phyloP scores from a whole-genome alignment of 805 yeast species.

The Saccharomycopsis sp. region DNA sequence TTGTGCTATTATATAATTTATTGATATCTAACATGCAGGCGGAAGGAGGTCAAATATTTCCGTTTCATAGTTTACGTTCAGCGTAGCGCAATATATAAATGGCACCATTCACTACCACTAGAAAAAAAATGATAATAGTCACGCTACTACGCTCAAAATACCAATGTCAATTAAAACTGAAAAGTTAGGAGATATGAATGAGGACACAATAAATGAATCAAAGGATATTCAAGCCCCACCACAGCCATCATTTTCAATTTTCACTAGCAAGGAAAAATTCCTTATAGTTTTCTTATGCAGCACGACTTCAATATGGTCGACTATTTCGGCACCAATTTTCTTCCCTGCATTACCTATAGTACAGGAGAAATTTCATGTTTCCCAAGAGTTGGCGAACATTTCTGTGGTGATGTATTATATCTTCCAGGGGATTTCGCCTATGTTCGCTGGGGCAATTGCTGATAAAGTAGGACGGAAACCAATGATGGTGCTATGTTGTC shows the following conservation, averaged over 20 bases:
- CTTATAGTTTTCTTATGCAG: conserved; percentile 36
- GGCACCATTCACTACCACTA: too few species aligned
- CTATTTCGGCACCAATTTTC: conserved; percentile 69
- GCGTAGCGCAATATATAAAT: too few species aligned
- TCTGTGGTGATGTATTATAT: conserved; percentile 72
- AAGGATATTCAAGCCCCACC: background rate
- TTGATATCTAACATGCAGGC: too few species aligned
- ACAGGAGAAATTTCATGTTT: conserved; percentile 44
- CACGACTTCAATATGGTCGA: conserved; percentile 53
- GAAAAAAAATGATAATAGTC: background rate
- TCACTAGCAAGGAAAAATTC: conserved; percentile 35
- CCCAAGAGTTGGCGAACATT: conserved; percentile 54
- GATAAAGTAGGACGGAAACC: conserved; percentile 74
- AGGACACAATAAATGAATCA: background rate
- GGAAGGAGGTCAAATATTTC: too few species aligned
- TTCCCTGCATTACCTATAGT: conserved; percentile 67
- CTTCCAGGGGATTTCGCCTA: conserved; percentile 71
- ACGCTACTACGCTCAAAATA: background rate
- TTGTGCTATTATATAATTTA: too few species aligned
- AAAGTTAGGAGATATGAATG: too few species aligned
- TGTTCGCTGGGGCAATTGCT: conserved; percentile 38
- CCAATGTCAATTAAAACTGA: too few species aligned
- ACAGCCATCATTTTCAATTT: conserved; percentile 36
- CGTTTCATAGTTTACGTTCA: too few species aligned
- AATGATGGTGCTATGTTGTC: conserved; percentile 36